Evolutionary conservation across 139 green algal species (phyloP).

Genomic region (Picochlorum sp.): DNA sequence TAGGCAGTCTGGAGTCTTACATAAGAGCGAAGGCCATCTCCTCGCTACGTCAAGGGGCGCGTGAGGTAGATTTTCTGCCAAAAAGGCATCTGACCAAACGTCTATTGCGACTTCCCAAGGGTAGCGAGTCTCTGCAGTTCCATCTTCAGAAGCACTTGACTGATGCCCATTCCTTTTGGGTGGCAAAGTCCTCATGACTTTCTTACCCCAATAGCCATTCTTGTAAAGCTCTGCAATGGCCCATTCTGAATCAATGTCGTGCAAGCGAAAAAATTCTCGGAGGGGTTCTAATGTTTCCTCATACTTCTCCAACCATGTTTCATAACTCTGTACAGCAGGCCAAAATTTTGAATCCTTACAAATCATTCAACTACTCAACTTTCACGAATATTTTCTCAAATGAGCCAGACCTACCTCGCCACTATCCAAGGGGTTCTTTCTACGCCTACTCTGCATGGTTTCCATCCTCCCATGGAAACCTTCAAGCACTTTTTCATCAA

Average conservation of each 20-base stretch:
- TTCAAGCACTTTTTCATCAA: no score
- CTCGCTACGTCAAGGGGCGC: neutral
- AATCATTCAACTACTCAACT: no score
- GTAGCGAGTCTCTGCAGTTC: neutral
- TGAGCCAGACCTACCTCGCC: no score
- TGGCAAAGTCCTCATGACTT: neutral
- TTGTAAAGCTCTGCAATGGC: slow-evolving; percentile 1
- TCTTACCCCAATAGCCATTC: neutral
- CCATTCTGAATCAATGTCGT: neutral
- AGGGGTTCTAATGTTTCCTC: neutral
- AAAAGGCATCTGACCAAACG: neutral
- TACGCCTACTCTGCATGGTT: no score
- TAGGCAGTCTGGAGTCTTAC: neutral
- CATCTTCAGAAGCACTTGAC: neutral
- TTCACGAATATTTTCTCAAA: no score
- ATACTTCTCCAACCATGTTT: neutral
- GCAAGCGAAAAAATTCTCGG: neutral
- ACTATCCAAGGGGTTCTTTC: no score
- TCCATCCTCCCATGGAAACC: no score
- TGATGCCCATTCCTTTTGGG: neutral
- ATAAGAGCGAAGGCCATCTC: neutral
- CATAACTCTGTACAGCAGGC: neutral
- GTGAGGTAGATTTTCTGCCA: slow-evolving; percentile 1
- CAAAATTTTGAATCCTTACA: neutral
- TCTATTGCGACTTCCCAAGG: neutral